Conservation (phyloP, 257 asterid genomes). For the Nicotiana sylvestris region DNA sequence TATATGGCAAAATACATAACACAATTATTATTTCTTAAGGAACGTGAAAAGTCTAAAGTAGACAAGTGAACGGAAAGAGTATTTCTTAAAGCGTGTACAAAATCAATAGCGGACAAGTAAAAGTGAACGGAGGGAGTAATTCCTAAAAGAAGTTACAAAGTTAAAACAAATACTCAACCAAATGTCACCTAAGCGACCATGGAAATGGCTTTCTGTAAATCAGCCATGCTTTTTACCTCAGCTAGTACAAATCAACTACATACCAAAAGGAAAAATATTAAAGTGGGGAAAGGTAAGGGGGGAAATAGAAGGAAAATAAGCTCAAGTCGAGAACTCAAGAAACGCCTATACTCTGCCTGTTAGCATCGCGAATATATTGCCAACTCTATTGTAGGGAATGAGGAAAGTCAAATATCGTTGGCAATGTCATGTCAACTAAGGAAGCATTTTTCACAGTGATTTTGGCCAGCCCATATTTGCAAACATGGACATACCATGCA, state of each 20-base stretch:
- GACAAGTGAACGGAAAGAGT: no score
- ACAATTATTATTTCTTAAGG: no score
- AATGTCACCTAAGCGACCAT: slow-evolving; percentile 3
- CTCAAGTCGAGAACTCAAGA: not conserved
- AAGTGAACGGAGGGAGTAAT: not conserved
- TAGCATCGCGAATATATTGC: slow-evolving; percentile 11
- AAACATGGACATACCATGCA: slow-evolving; percentile 47
- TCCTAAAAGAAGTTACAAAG: not conserved
- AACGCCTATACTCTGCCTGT: slow-evolving; percentile 22
- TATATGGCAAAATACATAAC: no score
- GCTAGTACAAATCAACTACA: slow-evolving; percentile 2
- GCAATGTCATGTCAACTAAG: slow-evolving; percentile 21
- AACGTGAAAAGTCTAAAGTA: no score
- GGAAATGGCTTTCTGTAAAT: not conserved
- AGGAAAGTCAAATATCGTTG: not conserved
- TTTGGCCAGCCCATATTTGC: slow-evolving; percentile 62
- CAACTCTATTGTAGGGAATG: slow-evolving; percentile 3
- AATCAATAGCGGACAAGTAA: no score
- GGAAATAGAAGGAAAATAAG: not conserved
- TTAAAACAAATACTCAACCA: not conserved
- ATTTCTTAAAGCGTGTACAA: no score
- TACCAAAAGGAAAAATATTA: not conserved
- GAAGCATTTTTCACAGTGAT: slow-evolving; percentile 46
- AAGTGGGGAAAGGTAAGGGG: not conserved
- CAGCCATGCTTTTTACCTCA: slow-evolving; percentile 5